Base-by-base conservation (phyloP, 768 basidiomycete species). In the Mycena galopus region DNA sequence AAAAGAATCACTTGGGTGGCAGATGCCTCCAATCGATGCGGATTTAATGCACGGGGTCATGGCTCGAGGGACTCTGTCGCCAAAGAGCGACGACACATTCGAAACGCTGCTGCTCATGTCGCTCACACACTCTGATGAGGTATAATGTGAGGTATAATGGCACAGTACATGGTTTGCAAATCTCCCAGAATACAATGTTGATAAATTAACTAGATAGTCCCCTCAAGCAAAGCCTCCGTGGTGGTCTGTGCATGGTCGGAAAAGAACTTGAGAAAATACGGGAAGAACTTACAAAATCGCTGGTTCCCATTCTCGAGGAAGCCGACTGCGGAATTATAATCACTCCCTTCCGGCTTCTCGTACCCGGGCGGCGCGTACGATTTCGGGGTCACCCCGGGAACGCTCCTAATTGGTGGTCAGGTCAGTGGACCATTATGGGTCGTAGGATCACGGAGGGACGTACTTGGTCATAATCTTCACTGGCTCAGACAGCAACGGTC, bases 21-120 rank as follows among this genome's bases (percentile, higher is more conserved):
- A 61, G 0, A 78, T 91, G 29, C 91, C 93, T 2, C 70, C 64
- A 6, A 78, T 79, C 0, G 92, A 95, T 76, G 64, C 73, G 3
- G 89, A 90, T 53, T 81, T 95, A 66, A 80, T 94, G 44, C 80
- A 80, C 1, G 94, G 92, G 0, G 82, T 88, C 9, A 91, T 91
- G 12, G 88, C 90, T 3, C 73, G 78, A 66, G 87, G 85, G 8
- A 86, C 85, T 6, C 33, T 75, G 17, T 32, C 73, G 4, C 80
- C 80, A 30, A 93, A 92, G 76, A 81, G 83, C 17, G 92, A 95
- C 72, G 92, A 93, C 61, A 89, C 88, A 9, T 94, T 94, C 68
- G 93, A 95, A 78, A 86, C 83, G n/a, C 76, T 94, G 27, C 80
- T 95, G 30, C 75, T 89, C 56, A 85, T 88, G 85, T 76, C 83